Evolutionary conservation across 768 basidiomycete genomes (phyloP).

Genomic region (Porphyrellus cyaneotinctus): DNA sequence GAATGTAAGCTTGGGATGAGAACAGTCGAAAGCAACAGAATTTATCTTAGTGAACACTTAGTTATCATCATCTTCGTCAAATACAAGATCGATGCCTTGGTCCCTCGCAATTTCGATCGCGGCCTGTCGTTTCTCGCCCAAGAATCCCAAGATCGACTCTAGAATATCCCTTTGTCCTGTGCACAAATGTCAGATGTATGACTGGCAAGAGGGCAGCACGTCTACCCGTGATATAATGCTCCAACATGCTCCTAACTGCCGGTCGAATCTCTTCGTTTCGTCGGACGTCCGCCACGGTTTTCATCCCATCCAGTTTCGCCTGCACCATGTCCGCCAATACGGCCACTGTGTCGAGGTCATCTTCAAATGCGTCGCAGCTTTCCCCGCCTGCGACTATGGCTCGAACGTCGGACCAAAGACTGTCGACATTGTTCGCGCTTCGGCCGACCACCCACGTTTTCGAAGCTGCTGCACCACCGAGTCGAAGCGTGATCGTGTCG

Average conservation of each 20-base stretch:
- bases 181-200: background rate
- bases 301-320: conserved; percentile 47
- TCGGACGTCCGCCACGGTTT: conserved; percentile 27
- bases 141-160: conserved; percentile 47
- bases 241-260: conserved; percentile 62
- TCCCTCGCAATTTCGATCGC: conserved; percentile 47
- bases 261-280: conserved; percentile 37
- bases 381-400: conserved; percentile 27
- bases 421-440: conserved; percentile 47
- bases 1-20: no score
- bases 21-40: no score
- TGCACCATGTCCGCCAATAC: conserved; percentile 66
- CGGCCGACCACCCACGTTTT: conserved; percentile 64
- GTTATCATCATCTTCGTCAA: conserved; percentile 30
- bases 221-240: conserved; percentile 63
- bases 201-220: background rate
- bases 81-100: conserved; percentile 51
- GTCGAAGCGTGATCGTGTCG: conserved; percentile 77
- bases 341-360: conserved; percentile 65
- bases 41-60: background rate
- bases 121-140: conserved; percentile 41
- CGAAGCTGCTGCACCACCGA: conserved; percentile 47
- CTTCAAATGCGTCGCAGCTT: conserved; percentile 42
- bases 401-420: conserved; percentile 56
- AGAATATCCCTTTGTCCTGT: conserved; percentile 61